These are phyloP conservation scores for Brasilioporus rufonigricans DNA, from an alignment of 768 basidiomycete genomes.

Conservation along the genomic window DNA sequence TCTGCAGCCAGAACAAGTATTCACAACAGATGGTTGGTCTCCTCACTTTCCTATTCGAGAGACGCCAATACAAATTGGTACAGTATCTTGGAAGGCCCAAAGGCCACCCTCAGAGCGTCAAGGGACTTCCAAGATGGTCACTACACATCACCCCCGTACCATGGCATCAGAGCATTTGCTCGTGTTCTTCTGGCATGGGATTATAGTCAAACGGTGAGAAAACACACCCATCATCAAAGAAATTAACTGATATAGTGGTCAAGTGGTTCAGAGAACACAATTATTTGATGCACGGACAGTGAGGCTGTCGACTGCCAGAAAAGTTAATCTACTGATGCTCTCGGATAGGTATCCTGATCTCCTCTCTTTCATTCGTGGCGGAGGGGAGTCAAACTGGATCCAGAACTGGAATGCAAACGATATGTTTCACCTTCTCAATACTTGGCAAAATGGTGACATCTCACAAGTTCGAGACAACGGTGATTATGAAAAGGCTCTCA, in stretches of 20 bases:
- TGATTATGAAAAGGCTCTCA: conserved; percentile 40
- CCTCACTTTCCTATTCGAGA: neutral
- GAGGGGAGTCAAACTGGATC: conserved; percentile 47
- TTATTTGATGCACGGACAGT: conserved; percentile 42
- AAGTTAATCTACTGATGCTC: neutral
- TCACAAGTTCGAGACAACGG: conserved; percentile 44
- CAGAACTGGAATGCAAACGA: conserved; percentile 53
- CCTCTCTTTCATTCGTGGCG: conserved; percentile 45
- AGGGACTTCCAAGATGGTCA: conserved; percentile 53
- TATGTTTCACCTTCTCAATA: conserved; percentile 46
- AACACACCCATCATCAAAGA: conserved; percentile 79
- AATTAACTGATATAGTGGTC: neutral
- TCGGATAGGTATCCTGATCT: conserved; percentile 43
- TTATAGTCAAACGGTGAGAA: conserved; percentile 48
- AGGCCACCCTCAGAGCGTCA: conserved; percentile 48
- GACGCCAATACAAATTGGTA: neutral
- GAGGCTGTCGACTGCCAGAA: conserved; percentile 3
- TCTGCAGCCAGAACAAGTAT: conserved; percentile 53
- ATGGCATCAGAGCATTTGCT: conserved; percentile 54
- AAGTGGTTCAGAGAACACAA: conserved; percentile 54
- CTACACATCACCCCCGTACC: conserved; percentile 44
- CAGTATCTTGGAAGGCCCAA: conserved; percentile 58
- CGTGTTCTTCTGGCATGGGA: conserved; percentile 52
- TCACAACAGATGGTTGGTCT: conserved; percentile 50
- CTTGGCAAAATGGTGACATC: conserved; percentile 51